Conservation (phyloP, 2,329 filamentous ascomycete genomes). For the Colletotrichum incanum region DNA sequence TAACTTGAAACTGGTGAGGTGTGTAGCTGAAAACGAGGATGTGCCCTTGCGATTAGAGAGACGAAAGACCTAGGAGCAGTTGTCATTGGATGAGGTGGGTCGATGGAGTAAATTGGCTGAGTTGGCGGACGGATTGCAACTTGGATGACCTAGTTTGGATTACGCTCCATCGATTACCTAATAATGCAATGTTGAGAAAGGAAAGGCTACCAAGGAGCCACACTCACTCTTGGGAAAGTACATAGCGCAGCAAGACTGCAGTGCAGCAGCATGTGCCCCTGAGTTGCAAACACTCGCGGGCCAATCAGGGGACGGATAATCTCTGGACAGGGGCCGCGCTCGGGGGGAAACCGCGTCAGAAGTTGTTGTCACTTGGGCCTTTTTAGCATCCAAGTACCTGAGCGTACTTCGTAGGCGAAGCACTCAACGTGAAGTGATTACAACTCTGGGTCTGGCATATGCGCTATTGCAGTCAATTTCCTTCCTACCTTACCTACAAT, state of each 20-base stretch:
- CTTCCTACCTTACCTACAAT: neutral
- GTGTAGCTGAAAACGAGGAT: neutral
- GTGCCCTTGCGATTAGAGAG: neutral
- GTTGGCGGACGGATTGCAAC: neutral
- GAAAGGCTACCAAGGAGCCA: neutral
- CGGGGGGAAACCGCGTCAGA: conserved; percentile 26
- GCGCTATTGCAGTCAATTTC: neutral
- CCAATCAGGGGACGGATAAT: conserved; percentile 20
- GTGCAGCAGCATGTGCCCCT: conserved; percentile 4
- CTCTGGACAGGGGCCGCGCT: conserved; percentile 24
- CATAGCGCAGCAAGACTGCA: neutral
- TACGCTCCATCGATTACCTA: neutral
- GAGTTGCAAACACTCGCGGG: conserved; percentile 1
- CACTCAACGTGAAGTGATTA: neutral
- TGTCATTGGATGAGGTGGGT: neutral
- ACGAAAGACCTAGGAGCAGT: neutral
- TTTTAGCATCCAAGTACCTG: conserved; percentile 10
- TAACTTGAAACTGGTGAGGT: neutral
- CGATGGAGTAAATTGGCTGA: neutral
- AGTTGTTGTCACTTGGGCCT: conserved; percentile 20
- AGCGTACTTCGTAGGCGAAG: conserved; percentile 6
- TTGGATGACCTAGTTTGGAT: neutral
- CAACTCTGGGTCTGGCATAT: neutral
- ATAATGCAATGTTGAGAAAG: neutral
- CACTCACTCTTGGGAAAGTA: neutral